Base-by-base conservation (phyloP, 2,329 filamentous ascomycete species). In the Sporothrix variecibatus region DNA sequence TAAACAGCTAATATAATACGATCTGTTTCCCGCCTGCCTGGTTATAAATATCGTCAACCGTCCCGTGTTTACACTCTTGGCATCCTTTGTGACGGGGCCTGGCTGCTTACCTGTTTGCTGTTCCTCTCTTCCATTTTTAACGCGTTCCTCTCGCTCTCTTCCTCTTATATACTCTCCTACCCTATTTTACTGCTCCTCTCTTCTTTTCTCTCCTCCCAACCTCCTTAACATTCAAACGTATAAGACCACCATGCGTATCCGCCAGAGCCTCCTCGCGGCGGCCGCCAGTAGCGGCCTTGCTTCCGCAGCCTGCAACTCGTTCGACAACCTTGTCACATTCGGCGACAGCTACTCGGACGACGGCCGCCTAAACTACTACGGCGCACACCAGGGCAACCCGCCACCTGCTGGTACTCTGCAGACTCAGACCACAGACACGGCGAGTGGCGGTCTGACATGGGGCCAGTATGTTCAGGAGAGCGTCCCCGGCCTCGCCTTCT, bases 261-360 rank as follows among this genome's bases (percentile, higher is more conserved):
- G 38, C 46, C 62, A 67, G 17, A 34, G 56, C 26, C n/a, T 67
- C 5, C 9, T 73, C 38, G 69, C 65, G 62, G 73, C 23, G 20
- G 71, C 20, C 11, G 74, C 67, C 73, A 53, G 28, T 40, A 43
- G n/a, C 64, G 15, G 56, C 56, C 12, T 38, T 31, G 28, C 31
- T 38, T 9, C 53, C 5, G 49, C 72, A 17, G 11, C 58, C 43
- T 81, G 82, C 43, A 83, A 84, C 51, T 68, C 75, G 5, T 90
- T 93, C 79, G 85, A 88, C 38, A 91, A 89, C 69, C 80, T 94
- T 51, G 87, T 94, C 53, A 86, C 90, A 0, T 94, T 94, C 79
- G 92, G 92, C 15, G 91, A 94, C 81, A 93, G 91, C 81, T 94
- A 92, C 79, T 93, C 92, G 0, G 93, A 95, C 79, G 91, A 94